These are phyloP conservation scores for Talaromyces amestolkiae DNA, from an alignment of 2,329 filamentous ascomycete species.

Conservation along the genomic window DNA sequence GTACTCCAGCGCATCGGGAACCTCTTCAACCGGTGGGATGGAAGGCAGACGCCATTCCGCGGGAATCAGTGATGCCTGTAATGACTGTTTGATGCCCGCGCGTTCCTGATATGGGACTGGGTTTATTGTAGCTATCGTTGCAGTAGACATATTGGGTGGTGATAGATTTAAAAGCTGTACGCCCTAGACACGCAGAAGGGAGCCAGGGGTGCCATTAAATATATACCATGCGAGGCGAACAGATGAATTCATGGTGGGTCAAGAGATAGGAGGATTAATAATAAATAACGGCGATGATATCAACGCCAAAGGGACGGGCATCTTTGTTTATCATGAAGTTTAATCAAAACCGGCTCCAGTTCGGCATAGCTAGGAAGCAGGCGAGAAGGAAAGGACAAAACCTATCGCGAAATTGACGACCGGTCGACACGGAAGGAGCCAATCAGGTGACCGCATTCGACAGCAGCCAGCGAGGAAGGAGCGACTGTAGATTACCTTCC, in stretches of 20 bases:
- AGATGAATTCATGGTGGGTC: slow-evolving; percentile 1
- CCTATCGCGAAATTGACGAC: neutral
- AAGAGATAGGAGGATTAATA: slow-evolving; percentile 1
- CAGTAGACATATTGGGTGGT: neutral
- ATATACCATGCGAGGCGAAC: neutral
- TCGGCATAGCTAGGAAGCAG: neutral
- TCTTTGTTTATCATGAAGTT: slow-evolving; percentile 2
- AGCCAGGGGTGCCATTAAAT: neutral
- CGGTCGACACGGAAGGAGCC: neutral
- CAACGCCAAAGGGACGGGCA: neutral
- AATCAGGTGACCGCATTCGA: neutral
- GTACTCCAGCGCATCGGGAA: slow-evolving; percentile 24
- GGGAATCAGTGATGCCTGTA: slow-evolving; percentile 25
- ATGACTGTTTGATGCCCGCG: slow-evolving; percentile 26
- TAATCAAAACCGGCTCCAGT: neutral
- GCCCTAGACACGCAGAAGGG: neutral
- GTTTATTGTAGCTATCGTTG: neutral
- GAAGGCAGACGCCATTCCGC: slow-evolving; percentile 26
- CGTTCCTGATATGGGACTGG: slow-evolving; percentile 24
- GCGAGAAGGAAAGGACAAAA: neutral
- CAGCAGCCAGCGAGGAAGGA: slow-evolving; percentile 2
- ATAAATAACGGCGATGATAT: slow-evolving; percentile 3
- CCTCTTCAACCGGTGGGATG: slow-evolving; percentile 24
- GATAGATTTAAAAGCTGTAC: neutral
- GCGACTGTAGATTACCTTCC: slow-evolving; percentile 12